Conservation (phyloP, 768 basidiomycete species). For the Leccinum truebloodii region DNA sequence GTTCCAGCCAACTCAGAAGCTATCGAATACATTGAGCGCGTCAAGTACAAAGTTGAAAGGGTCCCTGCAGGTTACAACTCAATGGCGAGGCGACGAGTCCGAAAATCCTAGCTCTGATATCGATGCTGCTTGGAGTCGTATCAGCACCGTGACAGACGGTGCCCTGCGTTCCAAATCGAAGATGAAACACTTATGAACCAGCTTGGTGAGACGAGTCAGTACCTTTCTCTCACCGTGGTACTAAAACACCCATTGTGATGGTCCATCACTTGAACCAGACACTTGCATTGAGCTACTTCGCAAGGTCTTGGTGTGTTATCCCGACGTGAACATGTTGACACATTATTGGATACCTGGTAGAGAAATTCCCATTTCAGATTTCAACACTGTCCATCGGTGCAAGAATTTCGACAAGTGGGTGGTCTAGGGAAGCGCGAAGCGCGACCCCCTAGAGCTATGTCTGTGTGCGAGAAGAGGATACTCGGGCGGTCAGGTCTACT, state of each 20-base stretch:
- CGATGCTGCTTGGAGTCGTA: constrained; percentile 10
- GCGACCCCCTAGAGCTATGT: too few species aligned
- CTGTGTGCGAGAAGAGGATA: too few species aligned
- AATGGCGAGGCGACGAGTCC: constrained; percentile 11
- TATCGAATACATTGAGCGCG: constrained; percentile 7
- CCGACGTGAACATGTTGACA: constrained; percentile 8
- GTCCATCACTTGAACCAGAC: background rate
- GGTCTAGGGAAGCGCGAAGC: too few species aligned
- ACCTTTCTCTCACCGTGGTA: too few species aligned
- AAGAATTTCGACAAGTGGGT: constrained; percentile 79
- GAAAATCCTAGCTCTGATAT: constrained; percentile 10
- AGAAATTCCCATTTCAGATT: background rate
- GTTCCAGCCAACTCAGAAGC: constrained; percentile 14
- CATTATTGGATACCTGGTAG: constrained; percentile 8
- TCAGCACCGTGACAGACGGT: constrained; percentile 10
- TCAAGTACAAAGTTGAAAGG: constrained; percentile 12
- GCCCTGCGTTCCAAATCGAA: constrained; percentile 2
- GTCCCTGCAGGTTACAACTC: constrained; percentile 1
- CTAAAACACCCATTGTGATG: too few species aligned
- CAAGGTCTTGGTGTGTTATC: constrained; percentile 14
- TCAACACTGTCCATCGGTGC: constrained; percentile 27
- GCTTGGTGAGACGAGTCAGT: background rate
- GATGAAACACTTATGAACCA: constrained; percentile 3
- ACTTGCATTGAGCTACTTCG: constrained; percentile 7
- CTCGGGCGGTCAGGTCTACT: too few species aligned